Evolutionary conservation across 352 stramenopile genomes (phyloP).

Genomic region (Thraustotheca clavata): DNA sequence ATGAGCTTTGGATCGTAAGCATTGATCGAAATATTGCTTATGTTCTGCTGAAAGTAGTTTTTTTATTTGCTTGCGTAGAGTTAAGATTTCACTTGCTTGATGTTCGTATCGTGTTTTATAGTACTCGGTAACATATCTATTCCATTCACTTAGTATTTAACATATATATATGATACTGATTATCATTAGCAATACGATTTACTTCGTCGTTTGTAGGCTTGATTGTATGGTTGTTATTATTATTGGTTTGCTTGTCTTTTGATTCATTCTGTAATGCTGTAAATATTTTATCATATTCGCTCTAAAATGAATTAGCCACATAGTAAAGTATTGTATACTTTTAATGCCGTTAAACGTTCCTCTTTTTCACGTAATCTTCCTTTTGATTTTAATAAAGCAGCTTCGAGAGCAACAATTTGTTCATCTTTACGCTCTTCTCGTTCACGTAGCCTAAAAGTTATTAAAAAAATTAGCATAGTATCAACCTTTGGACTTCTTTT

Average conservation of each 20-base stretch:
- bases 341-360: constrained; percentile 29
- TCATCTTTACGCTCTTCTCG: not conserved
- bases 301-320: constrained; percentile 27
- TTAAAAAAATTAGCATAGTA: not conserved
- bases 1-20: constrained; percentile 37
- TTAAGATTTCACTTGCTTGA: constrained; percentile 15
- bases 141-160: not conserved
- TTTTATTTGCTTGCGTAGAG: constrained; percentile 44
- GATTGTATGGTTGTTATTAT: not conserved
- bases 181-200: constrained; percentile 33
- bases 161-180: constrained; percentile 26
- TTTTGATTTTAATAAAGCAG: constrained; percentile 38
- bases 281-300: constrained; percentile 71
- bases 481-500: constrained; percentile 5
- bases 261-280: constrained; percentile 44
- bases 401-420: constrained; percentile 26
- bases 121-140: constrained; percentile 44
- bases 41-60: constrained; percentile 77
- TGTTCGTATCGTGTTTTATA: constrained; percentile 47
- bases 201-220: constrained; percentile 6
- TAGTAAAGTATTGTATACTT: constrained; percentile 40
- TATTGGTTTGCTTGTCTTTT: not conserved
- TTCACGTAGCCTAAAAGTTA: not conserved
- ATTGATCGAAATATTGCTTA: constrained; percentile 62
- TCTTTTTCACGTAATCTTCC: constrained; percentile 23